Base-by-base conservation (phyloP, 352 stramenopile genomes). In the Globisporangium middletonii region DNA sequence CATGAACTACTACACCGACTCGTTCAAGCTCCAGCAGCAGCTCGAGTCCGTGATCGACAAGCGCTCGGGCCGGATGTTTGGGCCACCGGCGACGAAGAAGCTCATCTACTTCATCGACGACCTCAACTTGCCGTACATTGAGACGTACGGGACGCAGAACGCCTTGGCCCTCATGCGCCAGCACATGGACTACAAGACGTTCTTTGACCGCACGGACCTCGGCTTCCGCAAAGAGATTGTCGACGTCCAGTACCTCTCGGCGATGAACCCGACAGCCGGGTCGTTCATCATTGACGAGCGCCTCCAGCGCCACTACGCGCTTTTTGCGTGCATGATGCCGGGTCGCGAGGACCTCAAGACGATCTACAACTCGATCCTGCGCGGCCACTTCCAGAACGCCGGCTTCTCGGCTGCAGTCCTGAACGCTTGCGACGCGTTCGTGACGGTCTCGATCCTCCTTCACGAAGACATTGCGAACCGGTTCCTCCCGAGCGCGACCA, bases 1-100 rank as follows among this genome's bases (percentile, higher is more conserved):
- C 71, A 98, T 98, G 95, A 98, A 96, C 61, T 98, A 98, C 73
- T 98, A 97, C 73, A 98, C 90, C 3, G 90, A 97, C 64, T 98
- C 90, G 23, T 96, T 87, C 66, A 97, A 96, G 49, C 67, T 98
- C 8, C 93, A 98, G 62, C 85, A 97, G 57, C 95, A 99, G 59
- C 71, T 99, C 26, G 96, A 99, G 67, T 92, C 95, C 0, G 93
- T 97, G 38, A 98, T 98, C 60, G 96, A 99, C 66, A 98, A 98
- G 72, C 86, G 95, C 37, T 98, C 91, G 2, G 95, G 96, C 0
- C 80, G 93, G 28, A 97, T 97, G 69, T 98, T 98, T 60, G 96
- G 96, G 8, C 96, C 96, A 2, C 94, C 95, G 2, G 94, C 96
- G 18, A 97, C 89, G 30, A 98, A 98, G 72, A 93, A 94, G 59